A percentile compares a stretch with the other conserved stretches of the same genome.
These are phyloP conservation scores for Setaria italica DNA, from an alignment of 202 grass and related monocot species.

Conservation along the genomic window DNA sequence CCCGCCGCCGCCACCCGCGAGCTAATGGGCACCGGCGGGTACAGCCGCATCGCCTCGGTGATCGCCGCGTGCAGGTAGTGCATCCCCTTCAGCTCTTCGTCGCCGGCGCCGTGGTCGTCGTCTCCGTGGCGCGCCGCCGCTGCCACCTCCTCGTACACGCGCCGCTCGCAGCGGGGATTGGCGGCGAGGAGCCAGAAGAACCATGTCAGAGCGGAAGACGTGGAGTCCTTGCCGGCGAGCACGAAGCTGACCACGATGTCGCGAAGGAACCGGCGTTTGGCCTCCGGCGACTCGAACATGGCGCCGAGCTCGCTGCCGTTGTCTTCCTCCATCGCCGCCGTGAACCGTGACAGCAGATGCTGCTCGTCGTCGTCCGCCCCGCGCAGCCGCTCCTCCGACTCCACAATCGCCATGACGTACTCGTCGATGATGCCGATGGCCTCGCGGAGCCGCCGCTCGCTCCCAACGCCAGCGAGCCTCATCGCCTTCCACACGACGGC, in stretches of 20 bases:
- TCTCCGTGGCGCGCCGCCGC: background rate
- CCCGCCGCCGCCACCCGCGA: constrained; percentile 38
- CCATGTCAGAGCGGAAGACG: constrained; percentile 56
- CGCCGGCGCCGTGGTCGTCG: background rate
- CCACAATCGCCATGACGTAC: constrained; percentile 56
- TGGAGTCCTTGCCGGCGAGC: constrained; percentile 55
- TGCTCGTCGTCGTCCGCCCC: background rate
- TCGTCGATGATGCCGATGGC: constrained; percentile 58
- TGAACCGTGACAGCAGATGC: constrained; percentile 70
- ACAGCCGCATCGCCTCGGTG: constrained; percentile 70
- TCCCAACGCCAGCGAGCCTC: constrained; percentile 51
- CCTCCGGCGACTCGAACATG: constrained; percentile 45
- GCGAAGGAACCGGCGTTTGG: constrained; percentile 62
- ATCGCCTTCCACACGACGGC: constrained; percentile 53
- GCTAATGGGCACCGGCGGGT: constrained; percentile 67
- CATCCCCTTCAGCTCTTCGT: constrained; percentile 50
- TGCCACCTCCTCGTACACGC: constrained; percentile 38
- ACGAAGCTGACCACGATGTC: constrained; percentile 65
- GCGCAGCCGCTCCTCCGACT: constrained; percentile 22
- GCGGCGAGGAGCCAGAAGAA: constrained; percentile 69
- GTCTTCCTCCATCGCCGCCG: constrained; percentile 52
- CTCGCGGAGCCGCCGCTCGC: constrained; percentile 61
- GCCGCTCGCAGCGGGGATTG: constrained; percentile 53
- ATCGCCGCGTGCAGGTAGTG: constrained; percentile 63
- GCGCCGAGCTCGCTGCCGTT: constrained; percentile 41